Base-by-base conservation (phyloP, 768 basidiomycete genomes). In the Podaxis pistillaris region DNA sequence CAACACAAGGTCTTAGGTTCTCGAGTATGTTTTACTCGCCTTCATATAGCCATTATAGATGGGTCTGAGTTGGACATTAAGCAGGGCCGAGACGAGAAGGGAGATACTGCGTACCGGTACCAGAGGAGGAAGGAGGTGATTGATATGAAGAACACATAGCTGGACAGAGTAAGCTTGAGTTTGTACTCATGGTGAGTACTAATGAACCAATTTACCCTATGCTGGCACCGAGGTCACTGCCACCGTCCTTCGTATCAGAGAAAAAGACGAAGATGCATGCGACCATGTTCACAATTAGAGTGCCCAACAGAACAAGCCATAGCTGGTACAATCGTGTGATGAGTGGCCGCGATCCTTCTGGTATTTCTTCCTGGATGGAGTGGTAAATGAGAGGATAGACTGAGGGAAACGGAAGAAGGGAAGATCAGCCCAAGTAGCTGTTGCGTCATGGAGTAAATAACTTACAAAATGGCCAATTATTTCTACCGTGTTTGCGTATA, bases 41-140 rank as follows among this genome's bases (percentile, higher is more conserved):
- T 97, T 96, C 88, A 94, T 93, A 79, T 94, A 96, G 58, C 93
- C 96, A 69, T 97, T 96, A 80, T 98, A 98, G 71, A 96, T 92
- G 15, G 96, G 96, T 70, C 94, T 94, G 70, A 56, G 38, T 59
- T 63, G 61, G 58, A 63, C 61, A 62, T 68, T 64, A 62, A 64
- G 64, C 15, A 61, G 57, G 56, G 64, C 47, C 60, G 56, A 62
- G 26, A 47, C 60, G 57, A 59, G 56, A 56, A 52, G 51, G 38
- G 58, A 46, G 56, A 55, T 66, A 41, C 38, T 24, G 72, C 90
- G 70, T 66, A 91, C 92, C 94, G 86, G 74, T 96, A 99, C 96
- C 96, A 98, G 65, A 95, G 81, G 64, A 98, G 80, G 79, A 99
- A 98, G 13, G 93, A 94, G 38, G 87, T 73, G 40, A 84, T 75